Evolutionary conservation across 257 asterid genomes (phyloP).

Genomic region (Capsicum chinense): DNA sequence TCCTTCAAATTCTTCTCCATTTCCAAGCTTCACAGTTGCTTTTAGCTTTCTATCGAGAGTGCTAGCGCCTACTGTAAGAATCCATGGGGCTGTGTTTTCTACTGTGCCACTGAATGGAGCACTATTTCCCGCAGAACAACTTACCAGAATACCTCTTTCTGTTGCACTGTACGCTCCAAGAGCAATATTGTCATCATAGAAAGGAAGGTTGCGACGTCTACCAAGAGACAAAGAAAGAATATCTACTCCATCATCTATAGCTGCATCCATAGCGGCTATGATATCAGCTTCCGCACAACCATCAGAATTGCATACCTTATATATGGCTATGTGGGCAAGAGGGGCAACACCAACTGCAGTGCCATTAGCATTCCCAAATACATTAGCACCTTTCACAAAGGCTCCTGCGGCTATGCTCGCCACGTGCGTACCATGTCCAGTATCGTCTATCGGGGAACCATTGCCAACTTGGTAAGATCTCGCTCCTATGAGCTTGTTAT

Average conservation of each 20-base stretch:
- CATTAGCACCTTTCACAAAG: slow-evolving; percentile 53
- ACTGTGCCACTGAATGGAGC: slow-evolving; percentile 31
- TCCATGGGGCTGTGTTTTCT: slow-evolving; percentile 50
- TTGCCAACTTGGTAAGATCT: neutral
- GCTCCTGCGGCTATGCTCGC: slow-evolving; percentile 62
- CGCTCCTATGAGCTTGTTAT: slow-evolving; percentile 61
- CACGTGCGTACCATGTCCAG: slow-evolving; percentile 63
- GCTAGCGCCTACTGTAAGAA: slow-evolving; percentile 63
- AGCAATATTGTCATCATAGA: slow-evolving; percentile 36
- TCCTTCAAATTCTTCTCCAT: slow-evolving; percentile 38
- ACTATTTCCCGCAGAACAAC: slow-evolving; percentile 41
- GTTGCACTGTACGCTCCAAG: slow-evolving; percentile 50
- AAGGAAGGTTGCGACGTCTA: neutral
- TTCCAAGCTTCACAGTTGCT: slow-evolving; percentile 46
- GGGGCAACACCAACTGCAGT: slow-evolving; percentile 62
- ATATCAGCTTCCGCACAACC: slow-evolving; percentile 39
- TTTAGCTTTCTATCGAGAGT: slow-evolving; percentile 44
- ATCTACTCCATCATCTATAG: slow-evolving; percentile 52
- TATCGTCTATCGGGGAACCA: slow-evolving; percentile 34
- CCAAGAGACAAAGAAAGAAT: slow-evolving; percentile 47
- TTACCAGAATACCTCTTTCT: slow-evolving; percentile 53
- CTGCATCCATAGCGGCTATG: slow-evolving; percentile 55
- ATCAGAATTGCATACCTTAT: slow-evolving; percentile 39
- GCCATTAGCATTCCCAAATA: slow-evolving; percentile 52
- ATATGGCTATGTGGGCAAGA: slow-evolving; percentile 59